These are phyloP conservation scores for Hygrophoropsis aurantiaca DNA, from an alignment of 768 basidiomycete genomes.

Conservation along the genomic window DNA sequence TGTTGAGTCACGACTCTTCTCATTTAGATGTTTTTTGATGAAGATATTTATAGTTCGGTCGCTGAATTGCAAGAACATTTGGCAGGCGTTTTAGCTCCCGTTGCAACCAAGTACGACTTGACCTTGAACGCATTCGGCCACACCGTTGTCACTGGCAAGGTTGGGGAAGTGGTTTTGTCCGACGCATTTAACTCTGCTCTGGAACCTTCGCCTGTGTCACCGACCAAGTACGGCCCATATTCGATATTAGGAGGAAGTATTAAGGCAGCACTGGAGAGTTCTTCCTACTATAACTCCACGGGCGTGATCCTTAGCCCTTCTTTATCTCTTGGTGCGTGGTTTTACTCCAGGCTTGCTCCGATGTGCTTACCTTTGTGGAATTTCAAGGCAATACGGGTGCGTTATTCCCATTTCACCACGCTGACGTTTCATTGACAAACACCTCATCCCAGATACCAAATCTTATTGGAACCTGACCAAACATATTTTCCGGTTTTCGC, in stretches of 20 bases:
- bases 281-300: constrained; percentile 7
- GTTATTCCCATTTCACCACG: background rate
- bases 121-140: constrained; percentile 57
- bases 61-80: constrained; percentile 18
- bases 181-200: constrained; percentile 50
- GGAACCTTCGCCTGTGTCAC: constrained; percentile 67
- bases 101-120: constrained; percentile 55
- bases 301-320: constrained; percentile 13
- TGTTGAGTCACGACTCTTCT: too few species aligned
- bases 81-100: constrained; percentile 30
- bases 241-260: constrained; percentile 25
- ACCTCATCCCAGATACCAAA: constrained; percentile 10
- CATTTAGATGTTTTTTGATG: too few species aligned
- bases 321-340: constrained; percentile 9
- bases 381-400: constrained; percentile 15
- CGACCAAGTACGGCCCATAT: constrained; percentile 14
- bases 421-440: background rate
- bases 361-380: too few species aligned
- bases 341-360: too few species aligned
- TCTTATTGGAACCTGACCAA: constrained; percentile 20
- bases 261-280: constrained; percentile 31
- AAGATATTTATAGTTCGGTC: constrained; percentile 13
- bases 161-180: constrained; percentile 49
- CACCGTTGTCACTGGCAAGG: constrained; percentile 31
- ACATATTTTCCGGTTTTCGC: constrained; percentile 62